Base-by-base conservation (phyloP, 805 yeast species). In the Tetrapisispora namnaoensis region DNA sequence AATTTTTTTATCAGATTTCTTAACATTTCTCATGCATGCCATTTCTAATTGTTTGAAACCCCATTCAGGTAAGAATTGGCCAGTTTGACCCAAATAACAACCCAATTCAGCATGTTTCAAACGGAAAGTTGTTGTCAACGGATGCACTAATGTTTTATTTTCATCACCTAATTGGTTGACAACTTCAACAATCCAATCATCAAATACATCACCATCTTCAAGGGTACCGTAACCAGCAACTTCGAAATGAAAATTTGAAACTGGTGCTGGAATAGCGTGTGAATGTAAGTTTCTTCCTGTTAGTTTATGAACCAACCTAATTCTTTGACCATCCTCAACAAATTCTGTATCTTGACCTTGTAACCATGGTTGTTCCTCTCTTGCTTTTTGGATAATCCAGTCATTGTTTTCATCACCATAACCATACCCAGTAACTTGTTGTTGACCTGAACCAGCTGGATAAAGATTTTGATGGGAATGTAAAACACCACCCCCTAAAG, bases 401-500 rank as follows among this genome's bases (percentile, higher is more conserved):
- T 85, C 78, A 64, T 91, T 93, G 68, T 93, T 91, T 48, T 75
- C 70, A 64, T 93, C 98, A 62, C 86, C 87, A 67, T 81, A 88
- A 24, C 91, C 87, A 63, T 93, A 93, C 10, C 93, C 85, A 32
- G 99, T 93, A 45, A 93, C 76, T 68, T 93, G 99, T 66, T 90
- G 97, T 68, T 93, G 98, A 53, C 77, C 76, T 2, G 96, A 86
- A 3, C 98, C 98, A 53, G 79, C 86, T n/a, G 99, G 99, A 64
- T 81, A 93, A 17, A 76, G 66, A 64, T 86, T 95, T 18, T 75
- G 73, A 63, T 93, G 99, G 0, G 98, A 91, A 64, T 93, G 99
- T 51, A 93, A 69, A 53, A 87, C 70, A 51, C 83, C 82, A 46
- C 90, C 46, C 45, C 87, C 82, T 41, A 83, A 68, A 14, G 91